Evolutionary conservation across 352 stramenopile genomes (phyloP), one percentile per base, ranked within the genome.

Genomic region (Globisporangium radiosum): DNA sequence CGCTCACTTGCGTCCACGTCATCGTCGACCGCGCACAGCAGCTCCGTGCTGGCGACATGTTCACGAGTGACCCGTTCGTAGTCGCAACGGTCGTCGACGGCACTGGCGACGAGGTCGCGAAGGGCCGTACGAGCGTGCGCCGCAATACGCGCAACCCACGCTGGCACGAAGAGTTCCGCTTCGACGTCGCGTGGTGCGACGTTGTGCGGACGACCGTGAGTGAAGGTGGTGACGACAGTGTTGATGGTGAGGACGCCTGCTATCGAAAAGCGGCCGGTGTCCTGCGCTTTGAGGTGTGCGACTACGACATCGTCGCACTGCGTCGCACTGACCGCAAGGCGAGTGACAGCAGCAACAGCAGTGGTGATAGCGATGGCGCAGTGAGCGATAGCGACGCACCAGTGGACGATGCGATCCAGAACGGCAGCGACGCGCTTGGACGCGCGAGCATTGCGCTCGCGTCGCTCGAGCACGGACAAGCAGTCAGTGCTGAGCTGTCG

Each of bases 101-200:
- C 0, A 65, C 72, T 38, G 44, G 37, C 3, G 56, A 71, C 5
- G 53, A 82, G 4, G 62, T 82, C 9, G 68, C 62, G 5, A 75
- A 72, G 9, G 76, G 75, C 4, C 60, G 76, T 42, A 90, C 79
- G 6, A 76, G 69, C 36, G 78, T 89, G 19, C 68, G 72, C 3
- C 63, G 68, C 36, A 78, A 78, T 38, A 82, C 78, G 2, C 65
- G 73, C 9, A 82, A 85, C 10, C 82, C 82, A 1, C 76, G 71
- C 40, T 92, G 82, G 82, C 81, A 89, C 60, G 82, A 92, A 49
- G 77, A 88, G 61, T 92, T 92, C 51, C 57, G 63, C 36, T 70
- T 92, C 11, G 68, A 70, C 8, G 44, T 52, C 5, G 40, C 51
- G 9, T 65, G 60, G 60, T 4, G 19, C 7, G 47, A 53, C 47